Percentiles rank a stretch among this genome's conserved stretches.
Conservation (phyloP, 108 stramenopile species). For the Aurantiochytrium sp. region DNA sequence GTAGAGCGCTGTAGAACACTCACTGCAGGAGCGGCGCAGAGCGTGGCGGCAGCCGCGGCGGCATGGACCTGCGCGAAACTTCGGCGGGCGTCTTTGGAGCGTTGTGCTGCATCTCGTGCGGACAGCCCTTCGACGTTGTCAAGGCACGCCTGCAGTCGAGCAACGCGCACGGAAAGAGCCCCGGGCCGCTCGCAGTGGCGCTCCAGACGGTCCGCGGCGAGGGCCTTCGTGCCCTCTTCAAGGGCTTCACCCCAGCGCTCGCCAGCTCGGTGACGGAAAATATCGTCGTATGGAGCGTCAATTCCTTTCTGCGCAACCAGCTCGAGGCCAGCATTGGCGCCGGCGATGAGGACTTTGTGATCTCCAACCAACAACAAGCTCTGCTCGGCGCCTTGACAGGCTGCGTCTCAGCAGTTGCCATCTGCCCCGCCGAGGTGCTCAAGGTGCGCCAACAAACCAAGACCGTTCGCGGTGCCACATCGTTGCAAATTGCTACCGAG, state of each 20-base stretch:
- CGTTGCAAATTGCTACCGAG: background rate
- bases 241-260: slow-evolving; percentile 20
- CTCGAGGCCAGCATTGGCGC: background rate
- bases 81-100: background rate
- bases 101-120: background rate
- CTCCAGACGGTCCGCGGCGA: background rate
- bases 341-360: background rate
- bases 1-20: too few species aligned
- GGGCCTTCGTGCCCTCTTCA: background rate
- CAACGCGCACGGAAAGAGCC: background rate
- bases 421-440: slow-evolving; percentile 24
- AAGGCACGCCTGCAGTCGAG: background rate
- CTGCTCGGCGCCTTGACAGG: slow-evolving; percentile 18
- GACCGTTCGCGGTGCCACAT: background rate
- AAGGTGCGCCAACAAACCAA: slow-evolving; percentile 13
- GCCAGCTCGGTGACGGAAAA: slow-evolving; percentile 19
- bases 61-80: background rate
- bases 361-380: slow-evolving; percentile 6
- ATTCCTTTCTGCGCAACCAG: background rate
- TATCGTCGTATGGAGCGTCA: slow-evolving; percentile 20
- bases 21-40: too few species aligned
- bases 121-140: slow-evolving; percentile 9
- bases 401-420: background rate
- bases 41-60: background rate
- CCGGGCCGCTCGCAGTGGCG: background rate